phyloP scores from a whole-genome alignment of 176 grass and related monocot genomes.

The Oryza australiensis region DNA sequence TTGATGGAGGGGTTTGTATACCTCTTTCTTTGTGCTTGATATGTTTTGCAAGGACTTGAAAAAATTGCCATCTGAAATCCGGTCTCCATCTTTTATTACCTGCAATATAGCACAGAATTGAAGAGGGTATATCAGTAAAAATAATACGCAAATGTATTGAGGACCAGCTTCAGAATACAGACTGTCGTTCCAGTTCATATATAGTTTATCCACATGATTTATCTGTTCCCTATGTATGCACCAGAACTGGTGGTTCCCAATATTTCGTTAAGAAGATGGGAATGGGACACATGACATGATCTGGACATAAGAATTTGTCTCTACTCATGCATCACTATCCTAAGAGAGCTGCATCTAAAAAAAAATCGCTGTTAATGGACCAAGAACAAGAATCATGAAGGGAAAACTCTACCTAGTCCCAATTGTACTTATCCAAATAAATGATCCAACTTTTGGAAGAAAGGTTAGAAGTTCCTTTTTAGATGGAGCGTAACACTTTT shows the following conservation, averaged over 20 bases:
- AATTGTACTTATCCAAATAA: not conserved
- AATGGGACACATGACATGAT: too few species aligned
- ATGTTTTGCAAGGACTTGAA: constrained; percentile 24
- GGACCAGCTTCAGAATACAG: not conserved
- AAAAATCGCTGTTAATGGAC: not conserved
- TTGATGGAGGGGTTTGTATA: not conserved
- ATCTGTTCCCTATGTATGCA: not conserved
- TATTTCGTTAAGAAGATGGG: constrained; percentile 20
- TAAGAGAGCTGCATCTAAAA: not conserved
- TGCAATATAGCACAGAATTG: constrained; percentile 13
- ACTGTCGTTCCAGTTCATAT: constrained; percentile 22
- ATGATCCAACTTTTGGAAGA: constrained; percentile 19
- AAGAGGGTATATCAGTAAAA: not conserved
- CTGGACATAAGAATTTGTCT: not conserved
- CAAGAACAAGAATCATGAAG: not conserved
- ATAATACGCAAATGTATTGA: not conserved
- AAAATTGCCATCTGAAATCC: constrained; percentile 5
- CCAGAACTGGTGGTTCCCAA: not conserved
- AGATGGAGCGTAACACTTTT: not conserved
- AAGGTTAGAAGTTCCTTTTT: not conserved
- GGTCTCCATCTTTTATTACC: constrained; percentile 18
- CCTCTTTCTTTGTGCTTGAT: constrained; percentile 37
- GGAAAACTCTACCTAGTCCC: not conserved
- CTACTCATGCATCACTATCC: not conserved
- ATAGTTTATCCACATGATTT: constrained; percentile 11